Evolutionary conservation across 768 basidiomycete genomes (phyloP).

Genomic region (Phaeotremella skinneri): DNA sequence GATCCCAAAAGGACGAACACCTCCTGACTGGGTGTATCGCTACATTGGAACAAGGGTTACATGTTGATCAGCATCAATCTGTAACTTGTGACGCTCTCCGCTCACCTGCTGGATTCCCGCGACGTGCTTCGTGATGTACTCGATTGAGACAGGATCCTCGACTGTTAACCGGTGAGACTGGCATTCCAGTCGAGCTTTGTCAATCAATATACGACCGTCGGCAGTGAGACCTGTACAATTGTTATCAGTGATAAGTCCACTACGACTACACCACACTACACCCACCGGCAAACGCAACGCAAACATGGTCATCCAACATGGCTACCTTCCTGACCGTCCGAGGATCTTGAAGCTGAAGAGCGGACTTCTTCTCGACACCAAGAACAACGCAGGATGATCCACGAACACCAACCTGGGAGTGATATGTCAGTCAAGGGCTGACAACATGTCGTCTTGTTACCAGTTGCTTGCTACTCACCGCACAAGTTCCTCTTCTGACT

Average conservation of each 20-base stretch:
- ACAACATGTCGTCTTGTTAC: background rate
- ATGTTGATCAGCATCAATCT: background rate
- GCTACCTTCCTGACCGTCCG: constrained; percentile 96
- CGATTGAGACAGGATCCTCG: constrained; percentile 95
- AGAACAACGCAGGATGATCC: constrained; percentile 93
- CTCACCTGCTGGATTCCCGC: constrained; percentile 96
- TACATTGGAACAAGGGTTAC: constrained; percentile 45
- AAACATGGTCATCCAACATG: constrained; percentile 97
- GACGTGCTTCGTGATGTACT: constrained; percentile 96
- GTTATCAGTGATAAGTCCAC: constrained; percentile 11
- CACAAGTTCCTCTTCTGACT: constrained; percentile 93
- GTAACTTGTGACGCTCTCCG: background rate
- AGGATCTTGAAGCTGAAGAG: constrained; percentile 95
- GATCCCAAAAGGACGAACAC: constrained; percentile 96
- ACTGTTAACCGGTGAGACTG: constrained; percentile 95
- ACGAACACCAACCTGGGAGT: constrained; percentile 80
- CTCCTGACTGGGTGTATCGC: constrained; percentile 98
- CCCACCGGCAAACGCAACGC: constrained; percentile 93
- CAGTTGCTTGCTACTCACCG: constrained; percentile 60
- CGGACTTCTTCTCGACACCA: constrained; percentile 98
- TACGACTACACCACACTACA: constrained; percentile 1
- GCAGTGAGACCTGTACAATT: constrained; percentile 77
- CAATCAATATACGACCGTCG: constrained; percentile 94
- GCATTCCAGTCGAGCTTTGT: constrained; percentile 96
- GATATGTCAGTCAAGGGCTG: background rate